These are phyloP conservation scores for Vitis rotundifolia DNA, from an alignment of 164 flowering plant genomes.

Conservation along the genomic window DNA sequence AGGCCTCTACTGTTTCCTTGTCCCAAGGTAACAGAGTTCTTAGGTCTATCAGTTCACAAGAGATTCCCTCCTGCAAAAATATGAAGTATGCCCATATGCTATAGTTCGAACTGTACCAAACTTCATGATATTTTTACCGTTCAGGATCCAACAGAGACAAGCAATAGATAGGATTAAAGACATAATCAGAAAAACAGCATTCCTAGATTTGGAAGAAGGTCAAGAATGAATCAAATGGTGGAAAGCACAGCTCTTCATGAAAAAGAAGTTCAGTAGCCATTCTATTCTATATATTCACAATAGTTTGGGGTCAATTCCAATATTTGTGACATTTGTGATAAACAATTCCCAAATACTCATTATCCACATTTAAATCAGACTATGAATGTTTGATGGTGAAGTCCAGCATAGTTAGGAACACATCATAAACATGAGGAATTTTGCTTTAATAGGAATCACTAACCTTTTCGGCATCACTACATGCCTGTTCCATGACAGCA, in stretches of 20 bases:
- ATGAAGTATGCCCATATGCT: not conserved
- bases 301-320: too few relatives aligned
- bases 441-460: not conserved
- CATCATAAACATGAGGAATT: not conserved
- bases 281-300: not conserved
- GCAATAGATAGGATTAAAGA: not conserved
- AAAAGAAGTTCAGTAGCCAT: not conserved
- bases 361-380: not conserved
- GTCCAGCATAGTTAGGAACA: not conserved
- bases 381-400: not conserved
- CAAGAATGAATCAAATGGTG: not conserved
- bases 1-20: constrained; percentile 90
- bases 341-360: too few relatives aligned
- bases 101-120: not conserved
- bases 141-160: too few relatives aligned
- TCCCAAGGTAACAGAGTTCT: constrained; percentile 95
- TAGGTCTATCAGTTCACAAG: constrained; percentile 91
- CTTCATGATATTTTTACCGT: not conserved
- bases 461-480: constrained; percentile 86
- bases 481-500: constrained; percentile 84
- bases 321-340: not conserved
- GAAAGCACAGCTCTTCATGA: not conserved
- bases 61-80: constrained; percentile 81
- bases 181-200: not conserved
- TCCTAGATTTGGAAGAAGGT: not conserved